phyloP scores from a whole-genome alignment of 2,329 filamentous ascomycete species.

The Monilinia fructicola region DNA sequence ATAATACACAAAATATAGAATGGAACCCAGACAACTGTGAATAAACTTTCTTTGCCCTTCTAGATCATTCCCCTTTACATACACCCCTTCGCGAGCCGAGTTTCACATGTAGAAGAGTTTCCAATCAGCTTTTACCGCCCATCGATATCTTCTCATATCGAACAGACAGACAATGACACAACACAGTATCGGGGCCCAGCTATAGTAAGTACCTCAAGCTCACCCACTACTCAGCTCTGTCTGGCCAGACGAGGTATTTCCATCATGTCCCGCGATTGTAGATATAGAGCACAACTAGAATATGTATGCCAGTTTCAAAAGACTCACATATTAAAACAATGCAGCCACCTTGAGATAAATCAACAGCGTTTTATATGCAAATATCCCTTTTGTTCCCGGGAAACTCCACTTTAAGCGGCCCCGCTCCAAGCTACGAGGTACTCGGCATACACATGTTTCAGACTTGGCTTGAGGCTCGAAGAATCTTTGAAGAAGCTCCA shows the following conservation, averaged over 20 bases:
- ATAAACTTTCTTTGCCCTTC: too few species aligned
- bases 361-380: slow-evolving; percentile 1
- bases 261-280: slow-evolving; percentile 12
- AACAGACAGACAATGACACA: background rate
- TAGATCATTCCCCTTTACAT: too few species aligned
- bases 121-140: background rate
- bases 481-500: background rate
- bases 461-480: background rate
- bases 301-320: too few species aligned
- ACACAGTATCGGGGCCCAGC: background rate
- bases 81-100: too few species aligned
- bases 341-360: background rate
- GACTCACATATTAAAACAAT: slow-evolving; percentile 1
- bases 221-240: slow-evolving; percentile 2
- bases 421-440: slow-evolving; percentile 19
- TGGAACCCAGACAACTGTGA: too few species aligned
- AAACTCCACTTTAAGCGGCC: background rate
- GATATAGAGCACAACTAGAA: background rate
- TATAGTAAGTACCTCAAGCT: slow-evolving; percentile 20
- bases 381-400: background rate
- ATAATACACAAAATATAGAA: too few species aligned
- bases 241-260: background rate
- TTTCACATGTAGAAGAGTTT: background rate
- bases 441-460: background rate
- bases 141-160: background rate